These are phyloP conservation scores for Coemansia aciculifera DNA, from an alignment of 192 early-diverging fungal genomes.

Conservation along the genomic window DNA sequence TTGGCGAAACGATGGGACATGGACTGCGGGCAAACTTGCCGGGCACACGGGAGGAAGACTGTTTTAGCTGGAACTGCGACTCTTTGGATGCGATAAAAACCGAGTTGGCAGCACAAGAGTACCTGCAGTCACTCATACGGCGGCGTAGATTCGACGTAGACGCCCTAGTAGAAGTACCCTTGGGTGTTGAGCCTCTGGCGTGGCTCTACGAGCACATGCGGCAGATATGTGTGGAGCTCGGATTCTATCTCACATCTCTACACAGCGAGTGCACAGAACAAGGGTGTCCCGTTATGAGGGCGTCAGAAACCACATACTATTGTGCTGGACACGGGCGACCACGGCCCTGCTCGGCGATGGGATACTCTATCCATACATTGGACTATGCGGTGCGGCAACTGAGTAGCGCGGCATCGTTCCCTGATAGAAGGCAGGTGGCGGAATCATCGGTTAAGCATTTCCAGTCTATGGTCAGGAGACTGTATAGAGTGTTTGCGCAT, in stretches of 20 bases:
- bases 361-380: conserved; percentile 91
- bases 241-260: conserved; percentile 70
- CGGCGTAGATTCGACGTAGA: conserved; percentile 68
- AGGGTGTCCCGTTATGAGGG: conserved; percentile 90
- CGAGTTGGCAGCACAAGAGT: conserved; percentile 73
- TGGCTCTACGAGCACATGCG: conserved; percentile 94
- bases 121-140: conserved; percentile 74
- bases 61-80: conserved; percentile 39
- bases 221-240: conserved; percentile 86
- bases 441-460: conserved; percentile 81
- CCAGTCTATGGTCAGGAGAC: conserved; percentile 80
- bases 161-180: conserved; percentile 62
- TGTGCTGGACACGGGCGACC: conserved; percentile 88
- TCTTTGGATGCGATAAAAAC: conserved; percentile 62
- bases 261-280: conserved; percentile 73
- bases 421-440: conserved; percentile 13
- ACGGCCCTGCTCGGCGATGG: conserved; percentile 80
- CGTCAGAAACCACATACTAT: conserved; percentile 85
- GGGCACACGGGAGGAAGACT: conserved; percentile 39
- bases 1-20: neutral
- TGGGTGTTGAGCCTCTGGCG: conserved; percentile 58
- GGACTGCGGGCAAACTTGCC: conserved; percentile 26
- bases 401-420: conserved; percentile 66
- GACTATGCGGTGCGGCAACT: conserved; percentile 83
- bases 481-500: conserved; percentile 98